Conservation (phyloP, 495 filamentous ascomycete genomes). For the Antarctomyces pellizariae region DNA sequence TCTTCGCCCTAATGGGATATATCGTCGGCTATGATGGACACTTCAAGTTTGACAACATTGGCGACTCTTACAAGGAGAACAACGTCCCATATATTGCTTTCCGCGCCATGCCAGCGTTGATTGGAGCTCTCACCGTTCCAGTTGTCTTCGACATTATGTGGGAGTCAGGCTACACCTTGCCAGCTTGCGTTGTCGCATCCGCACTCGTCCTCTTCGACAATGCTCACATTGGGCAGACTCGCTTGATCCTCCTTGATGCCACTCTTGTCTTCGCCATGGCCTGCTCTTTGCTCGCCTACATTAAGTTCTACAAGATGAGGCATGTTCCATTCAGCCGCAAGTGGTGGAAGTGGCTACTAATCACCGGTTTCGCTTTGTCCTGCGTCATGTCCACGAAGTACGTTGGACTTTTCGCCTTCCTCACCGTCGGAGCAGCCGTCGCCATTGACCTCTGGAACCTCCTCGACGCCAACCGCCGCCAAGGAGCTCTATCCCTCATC, state of each 20-base stretch:
- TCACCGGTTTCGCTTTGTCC: conserved; percentile 82
- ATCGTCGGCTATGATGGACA: conserved; percentile 85
- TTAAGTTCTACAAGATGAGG: conserved; percentile 92
- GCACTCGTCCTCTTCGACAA: conserved; percentile 89
- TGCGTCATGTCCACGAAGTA: conserved; percentile 99
- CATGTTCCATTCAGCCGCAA: conserved; percentile 77
- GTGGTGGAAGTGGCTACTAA: conserved; percentile 98
- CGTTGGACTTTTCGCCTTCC: conserved; percentile 87
- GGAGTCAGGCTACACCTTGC: conserved; percentile 93
- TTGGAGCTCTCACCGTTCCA: conserved; percentile 84
- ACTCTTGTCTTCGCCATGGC: conserved; percentile 92
- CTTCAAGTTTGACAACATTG: conserved; percentile 98
- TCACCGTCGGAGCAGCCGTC: conserved; percentile 88
- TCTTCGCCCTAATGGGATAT: conserved; percentile 90
- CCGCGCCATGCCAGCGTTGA: conserved; percentile 73
- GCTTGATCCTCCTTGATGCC: conserved; percentile 85
- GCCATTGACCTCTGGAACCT: conserved; percentile 88
- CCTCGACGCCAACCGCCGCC: conserved; percentile 60
- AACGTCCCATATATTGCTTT: conserved; percentile 94
- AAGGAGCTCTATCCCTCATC: conserved; percentile 50
- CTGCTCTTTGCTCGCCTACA: conserved; percentile 73
- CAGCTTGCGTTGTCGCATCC: conserved; percentile 70
- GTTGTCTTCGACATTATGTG: conserved; percentile 95
- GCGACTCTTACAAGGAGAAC: conserved; percentile 92
- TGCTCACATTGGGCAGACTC: conserved; percentile 90